Percentiles rank a stretch among this genome's conserved stretches.
phyloP scores from a whole-genome alignment of 2,329 filamentous ascomycete species.

The Colletotrichum neosansevieriae region DNA sequence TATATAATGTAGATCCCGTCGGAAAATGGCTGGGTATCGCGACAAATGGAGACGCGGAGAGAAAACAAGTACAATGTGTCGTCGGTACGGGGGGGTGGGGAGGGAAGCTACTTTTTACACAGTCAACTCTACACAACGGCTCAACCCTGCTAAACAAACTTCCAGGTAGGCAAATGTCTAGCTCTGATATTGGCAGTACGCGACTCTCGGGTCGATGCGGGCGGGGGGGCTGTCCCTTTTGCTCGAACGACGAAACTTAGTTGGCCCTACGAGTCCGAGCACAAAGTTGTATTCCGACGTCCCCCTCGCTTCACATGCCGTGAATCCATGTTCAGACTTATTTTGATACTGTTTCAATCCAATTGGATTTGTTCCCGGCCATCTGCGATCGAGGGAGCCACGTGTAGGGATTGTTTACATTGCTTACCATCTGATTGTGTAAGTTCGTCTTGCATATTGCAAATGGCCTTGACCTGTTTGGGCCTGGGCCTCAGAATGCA shows the following conservation, averaged over 20 bases:
- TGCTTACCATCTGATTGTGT: slow-evolving; percentile 17
- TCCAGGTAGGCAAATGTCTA: too few species aligned
- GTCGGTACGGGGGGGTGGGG: too few species aligned
- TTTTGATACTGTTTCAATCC: background rate
- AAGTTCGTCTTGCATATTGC: slow-evolving; percentile 5
- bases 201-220: slow-evolving; percentile 9
- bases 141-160: too few species aligned
- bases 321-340: background rate
- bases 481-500: background rate
- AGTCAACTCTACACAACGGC: too few species aligned
- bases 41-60: background rate
- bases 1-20: slow-evolving; percentile 4
- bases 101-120: too few species aligned
- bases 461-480: slow-evolving; percentile 10
- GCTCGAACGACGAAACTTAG: slow-evolving; percentile 4
- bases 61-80: too few species aligned
- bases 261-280: slow-evolving; percentile 27
- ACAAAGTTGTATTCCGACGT: slow-evolving; percentile 4
- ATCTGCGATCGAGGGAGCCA: background rate
- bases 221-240: slow-evolving; percentile 2
- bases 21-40: slow-evolving; percentile 1
- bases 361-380: slow-evolving; percentile 14
- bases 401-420: slow-evolving; percentile 14
- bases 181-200: slow-evolving; percentile 3
- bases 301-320: slow-evolving; percentile 18